A percentile compares a stretch with the other conserved stretches of the same genome.
Conservation (phyloP, 2,329 filamentous ascomycete species). For the Epichloe gansuensis region DNA sequence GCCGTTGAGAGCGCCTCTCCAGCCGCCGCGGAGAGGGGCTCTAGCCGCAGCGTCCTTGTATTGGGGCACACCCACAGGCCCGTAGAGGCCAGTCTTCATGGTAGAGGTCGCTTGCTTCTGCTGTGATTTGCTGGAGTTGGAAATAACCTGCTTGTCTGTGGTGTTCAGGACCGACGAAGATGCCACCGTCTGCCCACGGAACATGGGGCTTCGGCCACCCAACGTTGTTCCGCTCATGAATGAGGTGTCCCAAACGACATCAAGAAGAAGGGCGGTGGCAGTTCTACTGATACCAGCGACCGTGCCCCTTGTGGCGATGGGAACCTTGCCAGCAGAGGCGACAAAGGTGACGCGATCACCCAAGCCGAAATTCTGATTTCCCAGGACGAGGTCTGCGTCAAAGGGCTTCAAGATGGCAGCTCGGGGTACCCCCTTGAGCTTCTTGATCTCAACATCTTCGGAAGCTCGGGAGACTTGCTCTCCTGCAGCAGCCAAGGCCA, state of each 20-base stretch:
- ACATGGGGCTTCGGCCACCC: slow-evolving; percentile 78
- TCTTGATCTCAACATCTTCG: slow-evolving; percentile 47
- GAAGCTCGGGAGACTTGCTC: slow-evolving; percentile 46
- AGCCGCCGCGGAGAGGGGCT: slow-evolving; percentile 40
- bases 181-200: slow-evolving; percentile 86
- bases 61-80: slow-evolving; percentile 49
- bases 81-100: slow-evolving; percentile 39
- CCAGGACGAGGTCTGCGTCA: slow-evolving; percentile 86
- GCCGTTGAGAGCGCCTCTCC: slow-evolving; percentile 43
- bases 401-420: slow-evolving; percentile 82
- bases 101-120: slow-evolving; percentile 38
- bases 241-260: slow-evolving; percentile 83
- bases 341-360: slow-evolving; percentile 91
- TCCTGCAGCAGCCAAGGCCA: slow-evolving; percentile 62
- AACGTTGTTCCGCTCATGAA: slow-evolving; percentile 97
- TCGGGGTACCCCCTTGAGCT: slow-evolving; percentile 72
- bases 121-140: slow-evolving; percentile 38
- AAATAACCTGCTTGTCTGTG: slow-evolving; percentile 67
- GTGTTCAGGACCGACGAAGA: slow-evolving; percentile 83
- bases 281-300: slow-evolving; percentile 92
- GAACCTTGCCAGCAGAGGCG: slow-evolving; percentile 84
- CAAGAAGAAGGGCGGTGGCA: slow-evolving; percentile 66
- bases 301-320: slow-evolving; percentile 81
- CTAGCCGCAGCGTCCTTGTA: slow-evolving; percentile 44
- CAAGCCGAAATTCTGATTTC: slow-evolving; percentile 68